Conservation (phyloP, 2,329 filamentous ascomycete species). For the Kalmusia sp. region DNA sequence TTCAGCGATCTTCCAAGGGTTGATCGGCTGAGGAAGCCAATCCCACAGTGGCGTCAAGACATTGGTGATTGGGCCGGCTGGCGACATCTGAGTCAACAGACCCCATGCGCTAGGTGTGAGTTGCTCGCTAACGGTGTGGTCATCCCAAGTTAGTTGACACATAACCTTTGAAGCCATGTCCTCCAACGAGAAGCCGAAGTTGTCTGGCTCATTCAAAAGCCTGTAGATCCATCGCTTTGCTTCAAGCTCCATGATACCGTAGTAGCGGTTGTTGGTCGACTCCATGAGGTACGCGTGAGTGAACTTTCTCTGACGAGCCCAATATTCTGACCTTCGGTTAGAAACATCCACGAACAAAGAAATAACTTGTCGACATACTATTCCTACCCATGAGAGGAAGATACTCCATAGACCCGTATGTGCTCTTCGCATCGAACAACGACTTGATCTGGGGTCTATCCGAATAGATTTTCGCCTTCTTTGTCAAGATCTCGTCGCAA, state of each 20-base stretch:
- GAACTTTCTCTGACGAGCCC: slow-evolving; percentile 62
- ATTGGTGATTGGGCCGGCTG: slow-evolving; percentile 65
- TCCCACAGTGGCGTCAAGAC: slow-evolving; percentile 63
- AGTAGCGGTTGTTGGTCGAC: slow-evolving; percentile 52
- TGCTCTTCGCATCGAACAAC: slow-evolving; percentile 62
- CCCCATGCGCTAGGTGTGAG: slow-evolving; percentile 62
- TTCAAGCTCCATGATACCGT: slow-evolving; percentile 60
- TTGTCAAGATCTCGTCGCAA: slow-evolving; percentile 61
- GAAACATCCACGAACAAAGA: not conserved
- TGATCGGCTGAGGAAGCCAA: slow-evolving; percentile 54
- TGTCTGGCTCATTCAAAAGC: slow-evolving; percentile 58
- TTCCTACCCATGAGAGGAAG: slow-evolving; percentile 64
- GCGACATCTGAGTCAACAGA: slow-evolving; percentile 65
- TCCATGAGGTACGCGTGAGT: slow-evolving; percentile 60
- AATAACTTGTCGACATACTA: slow-evolving; percentile 46
- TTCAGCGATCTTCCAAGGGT: slow-evolving; percentile 63
- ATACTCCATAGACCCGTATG: slow-evolving; percentile 63
- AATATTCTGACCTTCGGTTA: slow-evolving; percentile 53
- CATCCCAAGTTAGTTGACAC: slow-evolving; percentile 62
- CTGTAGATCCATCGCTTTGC: slow-evolving; percentile 61
- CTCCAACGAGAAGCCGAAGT: slow-evolving; percentile 59
- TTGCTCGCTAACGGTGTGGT: slow-evolving; percentile 56
- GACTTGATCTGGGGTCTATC: slow-evolving; percentile 60
- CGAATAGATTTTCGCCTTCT: slow-evolving; percentile 60
- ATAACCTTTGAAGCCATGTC: slow-evolving; percentile 67